Base-by-base conservation (phyloP, 768 basidiomycete genomes). In the Lentinula sp. region DNA sequence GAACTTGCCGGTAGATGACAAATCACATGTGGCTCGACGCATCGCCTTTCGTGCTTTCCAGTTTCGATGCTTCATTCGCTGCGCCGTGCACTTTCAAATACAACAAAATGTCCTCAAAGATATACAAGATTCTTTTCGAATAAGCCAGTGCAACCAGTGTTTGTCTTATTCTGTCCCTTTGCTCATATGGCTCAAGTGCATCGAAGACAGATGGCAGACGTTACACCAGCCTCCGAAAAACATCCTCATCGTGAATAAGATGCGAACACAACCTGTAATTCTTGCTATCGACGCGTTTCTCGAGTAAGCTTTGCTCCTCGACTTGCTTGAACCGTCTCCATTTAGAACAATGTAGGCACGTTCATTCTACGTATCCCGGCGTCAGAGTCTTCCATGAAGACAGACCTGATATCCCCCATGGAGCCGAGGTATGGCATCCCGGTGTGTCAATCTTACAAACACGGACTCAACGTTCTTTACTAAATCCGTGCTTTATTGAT, bases 191-290 rank as follows among this genome's bases (percentile, higher is more conserved):
- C 46, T 48, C 46, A 48, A 48, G 11, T 23, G 31, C 51, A 53
- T 53, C 37, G 31, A 53, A 53, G 51, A 53, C 37, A 53, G 51
- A 53, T 53, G 51, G 51, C 51, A 48, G 46, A 18, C 46, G 16
- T 48, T 48, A 48, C 46, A 48, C 46, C 46, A 48, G 21, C 21
- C 46, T 23, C 46, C 46, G 21, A 48, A 84, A 68, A 78, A 83
- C 48, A 85, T 91, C 45, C 80, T 92, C 56, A 82, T 92, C 63
- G 88, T 92, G 13, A 92, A 92, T 75, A 92, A 92, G 71, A 76
- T 89, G 35, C 83, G 90, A 49, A 92, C 90, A 42, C 83, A 85
- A 60, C 86, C 87, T 8, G 89, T 92, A 61, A 82, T 89, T 57
- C 80, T 84, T 31, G 89, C 89, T 2, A 91, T 91, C 61, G 82